Evolutionary conservation across 495 filamentous ascomycete species (phyloP), one percentile per base, ranked within the genome.

Genomic region (Cladorrhinum samala): DNA sequence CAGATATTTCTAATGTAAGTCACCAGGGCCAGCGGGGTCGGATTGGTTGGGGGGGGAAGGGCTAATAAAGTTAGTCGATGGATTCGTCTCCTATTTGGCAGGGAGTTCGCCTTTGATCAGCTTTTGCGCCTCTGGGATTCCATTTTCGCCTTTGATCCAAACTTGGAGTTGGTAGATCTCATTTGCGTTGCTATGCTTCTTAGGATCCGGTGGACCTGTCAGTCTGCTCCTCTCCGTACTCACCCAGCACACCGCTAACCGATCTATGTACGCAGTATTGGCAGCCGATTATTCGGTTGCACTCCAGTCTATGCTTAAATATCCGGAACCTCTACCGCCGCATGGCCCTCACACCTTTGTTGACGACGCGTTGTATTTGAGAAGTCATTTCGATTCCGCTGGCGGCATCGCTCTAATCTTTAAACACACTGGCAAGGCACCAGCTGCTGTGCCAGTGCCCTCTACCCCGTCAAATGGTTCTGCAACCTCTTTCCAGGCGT

Each of bases 121-220:
- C 73, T 90, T 44, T 77, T 99, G 4, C 66, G 78, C 38, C 78
- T 97, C 50, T 98, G 93, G 93, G 93, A 99, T 73, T 72, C 82
- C 2, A 72, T 99, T 2, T 95, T 99, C 64, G 89, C 93, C 0
- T 83, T 93, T 62, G 91, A 95, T 55, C 77, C 94, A 38, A 75
- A 77, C n/a, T 72, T 93, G 43, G 82, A 89, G 45, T 71, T 97
- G 23, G 81, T 97, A 53, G 88, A 96, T 58, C 77, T 91, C 44
- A 84, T 95, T 18, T 96, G 91, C 61, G 83, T 95, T 52, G 85
- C 90, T 7, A 97, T 99, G 94, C 76, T 99, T 20, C 75, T 99
- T 33, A 81, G 93, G 33, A 88, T 97, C 54, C 80, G 92, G 50
- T 96, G 92, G 92, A 81, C 90, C 52, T 73, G 90, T 95, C 70